A percentile compares a stretch with the other conserved stretches of the same genome.
These are phyloP conservation scores for Prunus persica DNA, from an alignment of 306 rosid species.

Conservation along the genomic window DNA sequence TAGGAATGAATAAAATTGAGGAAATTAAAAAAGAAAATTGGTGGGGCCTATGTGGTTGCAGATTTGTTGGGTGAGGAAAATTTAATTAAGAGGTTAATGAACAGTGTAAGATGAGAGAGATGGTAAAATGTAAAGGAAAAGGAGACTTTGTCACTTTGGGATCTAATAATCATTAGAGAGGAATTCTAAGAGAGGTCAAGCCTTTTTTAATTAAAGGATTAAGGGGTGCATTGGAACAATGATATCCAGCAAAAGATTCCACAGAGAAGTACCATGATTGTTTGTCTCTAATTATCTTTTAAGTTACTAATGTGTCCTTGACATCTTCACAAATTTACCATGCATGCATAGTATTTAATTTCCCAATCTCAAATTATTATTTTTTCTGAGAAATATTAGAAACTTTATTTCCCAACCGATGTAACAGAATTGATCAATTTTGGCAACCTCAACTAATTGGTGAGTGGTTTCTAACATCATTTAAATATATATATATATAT, in stretches of 20 bases:
- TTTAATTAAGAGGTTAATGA: slow-evolving; percentile 23
- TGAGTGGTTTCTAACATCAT: too few relatives aligned
- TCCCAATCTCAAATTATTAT: background rate
- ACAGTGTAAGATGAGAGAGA: background rate
- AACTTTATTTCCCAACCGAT: background rate
- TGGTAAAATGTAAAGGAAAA: slow-evolving; percentile 4
- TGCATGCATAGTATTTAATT: background rate
- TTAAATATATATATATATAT: too few relatives aligned
- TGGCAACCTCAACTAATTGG: background rate
- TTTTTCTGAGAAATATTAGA: background rate
- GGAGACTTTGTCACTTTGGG: slow-evolving; percentile 11
- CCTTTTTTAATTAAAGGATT: background rate
- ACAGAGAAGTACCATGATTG: slow-evolving; percentile 1
- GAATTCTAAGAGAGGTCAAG: slow-evolving; percentile 1
- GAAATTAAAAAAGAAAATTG: slow-evolving; percentile 3
- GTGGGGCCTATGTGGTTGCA: slow-evolving; percentile 53
- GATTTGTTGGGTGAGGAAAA: slow-evolving; percentile 47
- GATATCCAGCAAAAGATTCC: slow-evolving; percentile 13
- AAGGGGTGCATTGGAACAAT: slow-evolving; percentile 6
- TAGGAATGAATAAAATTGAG: slow-evolving; percentile 30
- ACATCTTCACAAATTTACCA: background rate
- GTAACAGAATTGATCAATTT: background rate
- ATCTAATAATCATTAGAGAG: background rate
- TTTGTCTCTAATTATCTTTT: background rate
- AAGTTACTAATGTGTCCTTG: background rate